phyloP scores from a whole-genome alignment of 331 rosid genomes.

The Erythrophleum ivorense region DNA sequence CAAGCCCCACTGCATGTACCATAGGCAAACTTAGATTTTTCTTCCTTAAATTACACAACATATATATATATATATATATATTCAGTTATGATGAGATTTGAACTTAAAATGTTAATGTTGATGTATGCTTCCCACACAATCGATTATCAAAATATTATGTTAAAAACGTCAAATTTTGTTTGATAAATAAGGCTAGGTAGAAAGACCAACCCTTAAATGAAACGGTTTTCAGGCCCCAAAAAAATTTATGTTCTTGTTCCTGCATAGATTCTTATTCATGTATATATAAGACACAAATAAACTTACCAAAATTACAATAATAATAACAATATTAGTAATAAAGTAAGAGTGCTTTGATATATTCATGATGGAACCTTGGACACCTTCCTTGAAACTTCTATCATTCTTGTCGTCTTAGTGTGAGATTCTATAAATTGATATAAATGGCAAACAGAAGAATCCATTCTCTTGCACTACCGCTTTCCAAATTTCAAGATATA shows the following conservation, averaged over 20 bases:
- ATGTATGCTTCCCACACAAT: too few species aligned
- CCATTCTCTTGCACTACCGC: not conserved
- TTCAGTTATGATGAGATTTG: too few species aligned
- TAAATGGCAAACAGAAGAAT: constrained; percentile 39
- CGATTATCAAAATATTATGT: too few species aligned
- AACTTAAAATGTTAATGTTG: too few species aligned
- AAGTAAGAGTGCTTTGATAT: not conserved
- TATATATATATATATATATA: too few species aligned
- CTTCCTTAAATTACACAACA: not conserved
- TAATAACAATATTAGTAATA: not conserved
- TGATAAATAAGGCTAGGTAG: too few species aligned
- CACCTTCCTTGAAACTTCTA: not conserved
- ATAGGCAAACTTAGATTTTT: not conserved
- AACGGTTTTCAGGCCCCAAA: too few species aligned
- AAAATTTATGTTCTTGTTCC: too few species aligned
- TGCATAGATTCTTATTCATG: not conserved
- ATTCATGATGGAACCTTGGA: constrained; percentile 13
- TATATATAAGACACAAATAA: not conserved
- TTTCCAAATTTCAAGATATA: constrained; percentile 27
- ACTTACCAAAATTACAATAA: constrained; percentile 13
- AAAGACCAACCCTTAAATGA: too few species aligned
- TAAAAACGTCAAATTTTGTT: too few species aligned
- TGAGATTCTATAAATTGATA: constrained; percentile 21
- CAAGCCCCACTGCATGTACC: not conserved
- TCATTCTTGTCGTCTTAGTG: constrained; percentile 16